phyloP scores from a whole-genome alignment of 2,329 filamentous ascomycete genomes.

The Neonectria hederae region DNA sequence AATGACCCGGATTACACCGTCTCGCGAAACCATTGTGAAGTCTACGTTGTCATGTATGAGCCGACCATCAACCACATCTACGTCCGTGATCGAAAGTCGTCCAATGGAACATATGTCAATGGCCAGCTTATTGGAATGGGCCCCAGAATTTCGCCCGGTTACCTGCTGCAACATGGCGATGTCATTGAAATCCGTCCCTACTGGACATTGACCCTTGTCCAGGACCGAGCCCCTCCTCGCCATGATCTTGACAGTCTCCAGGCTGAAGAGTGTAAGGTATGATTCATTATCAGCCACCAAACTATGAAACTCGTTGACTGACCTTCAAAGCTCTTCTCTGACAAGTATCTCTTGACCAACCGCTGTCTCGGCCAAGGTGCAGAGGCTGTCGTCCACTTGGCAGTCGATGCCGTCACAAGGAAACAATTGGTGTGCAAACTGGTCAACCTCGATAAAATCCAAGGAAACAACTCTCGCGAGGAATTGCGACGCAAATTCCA shows the following conservation, averaged over 20 bases:
- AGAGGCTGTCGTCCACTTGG: constrained; percentile 50
- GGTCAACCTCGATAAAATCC: constrained; percentile 57
- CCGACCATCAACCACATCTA: constrained; percentile 57
- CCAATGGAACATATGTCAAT: constrained; percentile 65
- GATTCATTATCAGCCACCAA: neutral
- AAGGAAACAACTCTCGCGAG: constrained; percentile 38
- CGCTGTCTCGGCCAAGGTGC: constrained; percentile 51
- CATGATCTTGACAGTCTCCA: constrained; percentile 45
- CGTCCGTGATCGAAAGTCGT: constrained; percentile 64
- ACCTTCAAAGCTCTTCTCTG: constrained; percentile 44
- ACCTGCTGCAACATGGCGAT: constrained; percentile 62
- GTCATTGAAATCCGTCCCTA: constrained; percentile 53
- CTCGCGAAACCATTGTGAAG: constrained; percentile 64
- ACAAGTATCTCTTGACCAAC: constrained; percentile 47
- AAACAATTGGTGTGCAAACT: constrained; percentile 77
- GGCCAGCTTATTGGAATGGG: constrained; percentile 53
- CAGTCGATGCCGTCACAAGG: constrained; percentile 58
- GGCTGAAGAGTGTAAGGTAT: constrained; percentile 46
- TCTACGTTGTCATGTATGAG: constrained; percentile 65
- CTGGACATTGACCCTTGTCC: constrained; percentile 50
- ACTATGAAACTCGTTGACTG: neutral
- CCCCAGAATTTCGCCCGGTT: constrained; percentile 51
- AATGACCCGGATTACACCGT: constrained; percentile 51
- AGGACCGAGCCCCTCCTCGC: constrained; percentile 38
- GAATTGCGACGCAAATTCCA: constrained; percentile 53